These are phyloP conservation scores for Phylloporus gajari DNA, from an alignment of 1,284 basidiomycete species.

Conservation along the genomic window DNA sequence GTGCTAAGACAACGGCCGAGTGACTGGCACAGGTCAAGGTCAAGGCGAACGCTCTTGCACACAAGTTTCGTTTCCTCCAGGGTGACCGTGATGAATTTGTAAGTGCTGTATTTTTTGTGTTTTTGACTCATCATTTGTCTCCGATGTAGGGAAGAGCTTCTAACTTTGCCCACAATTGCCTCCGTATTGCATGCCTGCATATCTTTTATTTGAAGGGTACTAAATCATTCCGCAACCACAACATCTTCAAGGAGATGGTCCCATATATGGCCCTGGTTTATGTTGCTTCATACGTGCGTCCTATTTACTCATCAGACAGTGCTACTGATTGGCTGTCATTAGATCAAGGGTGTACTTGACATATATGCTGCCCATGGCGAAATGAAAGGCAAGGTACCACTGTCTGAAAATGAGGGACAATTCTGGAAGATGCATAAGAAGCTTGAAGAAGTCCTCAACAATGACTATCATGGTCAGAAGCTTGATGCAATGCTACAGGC, in stretches of 20 bases:
- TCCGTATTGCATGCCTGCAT: neutral
- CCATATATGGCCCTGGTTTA: neutral
- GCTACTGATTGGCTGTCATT: neutral
- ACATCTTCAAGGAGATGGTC: neutral
- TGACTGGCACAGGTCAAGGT: neutral
- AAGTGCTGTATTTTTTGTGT: no score
- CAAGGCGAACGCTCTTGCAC: neutral
- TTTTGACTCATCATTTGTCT: no score
- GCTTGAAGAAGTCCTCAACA: neutral
- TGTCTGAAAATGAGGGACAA: neutral
- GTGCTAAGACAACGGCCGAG: no score
- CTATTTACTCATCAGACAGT: no score
- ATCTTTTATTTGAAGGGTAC: neutral
- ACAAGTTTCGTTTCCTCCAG: no score
- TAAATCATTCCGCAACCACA: neutral
- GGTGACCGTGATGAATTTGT: no score
- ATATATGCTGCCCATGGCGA: neutral
- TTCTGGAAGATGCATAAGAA: neutral
- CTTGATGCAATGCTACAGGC: neutral
- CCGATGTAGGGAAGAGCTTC: neutral
- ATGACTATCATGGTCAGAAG: conserved; percentile 1
- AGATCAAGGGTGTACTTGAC: conserved; percentile 1
- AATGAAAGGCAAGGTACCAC: conserved; percentile 3
- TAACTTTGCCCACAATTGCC: neutral
- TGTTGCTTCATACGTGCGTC: neutral